Conservation (phyloP, 2,329 filamentous ascomycete species). For the Colletotrichum sp. region DNA sequence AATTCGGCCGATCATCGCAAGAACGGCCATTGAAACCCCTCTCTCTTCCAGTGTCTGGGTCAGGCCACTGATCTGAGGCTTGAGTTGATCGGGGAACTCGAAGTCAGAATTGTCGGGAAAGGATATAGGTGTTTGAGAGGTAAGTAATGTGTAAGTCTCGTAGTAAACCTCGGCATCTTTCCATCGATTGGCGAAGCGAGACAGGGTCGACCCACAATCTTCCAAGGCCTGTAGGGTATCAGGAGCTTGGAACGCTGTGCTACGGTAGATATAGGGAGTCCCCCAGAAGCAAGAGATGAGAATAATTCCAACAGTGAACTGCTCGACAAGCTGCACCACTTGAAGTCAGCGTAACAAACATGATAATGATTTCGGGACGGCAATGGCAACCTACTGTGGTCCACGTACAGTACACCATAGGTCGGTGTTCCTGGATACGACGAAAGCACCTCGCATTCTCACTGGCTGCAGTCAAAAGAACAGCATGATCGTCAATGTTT, state of each 20-base stretch:
- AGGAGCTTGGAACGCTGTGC: not conserved
- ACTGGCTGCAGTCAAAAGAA: not conserved
- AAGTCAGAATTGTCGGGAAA: not conserved
- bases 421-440: not conserved
- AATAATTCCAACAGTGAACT: not conserved
- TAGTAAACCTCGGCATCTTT: not conserved
- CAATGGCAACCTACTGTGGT: not conserved
- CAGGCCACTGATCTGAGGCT: not conserved
- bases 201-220: not conserved
- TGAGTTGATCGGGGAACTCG: not conserved
- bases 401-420: not conserved
- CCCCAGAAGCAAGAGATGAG: not conserved
- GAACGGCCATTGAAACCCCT: not conserved
- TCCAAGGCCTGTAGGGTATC: not conserved
- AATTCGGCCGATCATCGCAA: not conserved
- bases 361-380: rapidly evolving
- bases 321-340: not conserved
- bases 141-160: not conserved
- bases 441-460: not conserved
- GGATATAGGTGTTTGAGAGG: not conserved
- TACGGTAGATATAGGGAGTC: not conserved
- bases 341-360: not conserved
- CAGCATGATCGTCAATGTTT: not conserved
- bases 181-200: not conserved
- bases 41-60: not conserved